Evolutionary conservation across 2,329 filamentous ascomycete genomes (phyloP), one percentile per base, ranked within the genome.

Genomic region (Diatrype stigma): DNA sequence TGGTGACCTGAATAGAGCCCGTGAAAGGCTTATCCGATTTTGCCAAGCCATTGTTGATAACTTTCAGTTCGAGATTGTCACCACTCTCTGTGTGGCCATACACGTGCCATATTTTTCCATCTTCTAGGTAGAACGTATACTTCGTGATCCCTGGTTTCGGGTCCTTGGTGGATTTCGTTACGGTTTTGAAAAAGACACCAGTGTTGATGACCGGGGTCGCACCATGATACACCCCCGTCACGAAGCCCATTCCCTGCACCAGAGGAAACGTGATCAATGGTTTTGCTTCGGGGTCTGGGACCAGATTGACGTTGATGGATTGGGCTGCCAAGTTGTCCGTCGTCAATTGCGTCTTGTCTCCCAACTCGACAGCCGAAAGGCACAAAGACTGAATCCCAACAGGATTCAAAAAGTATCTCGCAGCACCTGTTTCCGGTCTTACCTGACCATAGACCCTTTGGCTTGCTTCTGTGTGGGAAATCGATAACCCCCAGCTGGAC

Each of bases 191-290:
- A 53, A 86, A 87, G 2, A 94, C 80, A 1, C 83, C 84, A 21
- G 85, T 87, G 59, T 92, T 84, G 42, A 97, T 77, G 3, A 85
- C 64, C 0, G 93, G 93, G 7, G 82, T 85, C 0, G 83, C 77
- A 28, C 84, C 82, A 49, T 76, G 77, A 69, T 92, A 97, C 17
- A 87, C 68, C 0, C 78, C 92, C 4, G 92, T 96, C 17, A 96
- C 76, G 60, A 91, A 96, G 0, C 83, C 86, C 84, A 95, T 94
- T 11, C 94, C 94, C 64, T 97, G 93, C 0, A 96, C 84, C 7
- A 96, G 65, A 0, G 92, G 91, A 57, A 96, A 90, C 0, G 82
- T 86, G 19, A 97, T 78, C 1, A 79, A 75, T 0, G 86, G 80
- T 1, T 74, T 67, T 7, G 78, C 76, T 2, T 73, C 73, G n/a